Conservation (phyloP, 306 rosid genomes). For the Dalbergia cochinchinensis region DNA sequence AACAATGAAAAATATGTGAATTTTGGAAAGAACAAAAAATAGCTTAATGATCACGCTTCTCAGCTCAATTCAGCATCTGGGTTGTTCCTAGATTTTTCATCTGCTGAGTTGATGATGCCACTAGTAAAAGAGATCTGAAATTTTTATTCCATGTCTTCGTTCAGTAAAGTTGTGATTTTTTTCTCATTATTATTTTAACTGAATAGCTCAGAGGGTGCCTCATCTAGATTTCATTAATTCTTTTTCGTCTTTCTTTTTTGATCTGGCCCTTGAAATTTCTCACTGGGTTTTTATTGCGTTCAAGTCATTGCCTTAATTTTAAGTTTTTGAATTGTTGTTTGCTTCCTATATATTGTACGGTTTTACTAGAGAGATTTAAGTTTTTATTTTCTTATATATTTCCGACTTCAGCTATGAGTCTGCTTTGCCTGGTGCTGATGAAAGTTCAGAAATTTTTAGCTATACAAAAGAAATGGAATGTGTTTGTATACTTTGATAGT, state of each 20-base stretch:
- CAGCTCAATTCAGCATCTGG: conserved; percentile 26
- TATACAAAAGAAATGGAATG: neutral
- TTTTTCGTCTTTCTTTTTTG: conserved; percentile 25
- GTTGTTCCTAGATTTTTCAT: conserved; percentile 14
- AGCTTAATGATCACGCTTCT: conserved; percentile 6
- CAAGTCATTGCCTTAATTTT: conserved; percentile 10
- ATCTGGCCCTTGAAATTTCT: conserved; percentile 5
- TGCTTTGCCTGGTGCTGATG: neutral
- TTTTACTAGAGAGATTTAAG: conserved; percentile 7
- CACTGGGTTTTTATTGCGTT: neutral
- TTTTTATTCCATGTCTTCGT: neutral
- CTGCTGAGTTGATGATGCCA: conserved; percentile 10
- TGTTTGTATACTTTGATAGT: conserved; percentile 1
- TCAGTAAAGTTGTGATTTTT: conserved; percentile 17
- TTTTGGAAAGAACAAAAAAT: neutral
- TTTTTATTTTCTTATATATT: conserved; percentile 3
- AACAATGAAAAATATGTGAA: neutral
- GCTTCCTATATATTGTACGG: neutral
- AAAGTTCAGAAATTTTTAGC: conserved; percentile 8
- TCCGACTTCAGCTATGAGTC: neutral
- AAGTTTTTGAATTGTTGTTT: neutral
- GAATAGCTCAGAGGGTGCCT: neutral
- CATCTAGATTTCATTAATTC: conserved; percentile 2
- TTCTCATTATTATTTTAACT: neutral
- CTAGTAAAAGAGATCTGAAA: conserved; percentile 5